These are phyloP conservation scores for Lipomyces sp. DNA, from an alignment of 805 yeast species.

Conservation along the genomic window DNA sequence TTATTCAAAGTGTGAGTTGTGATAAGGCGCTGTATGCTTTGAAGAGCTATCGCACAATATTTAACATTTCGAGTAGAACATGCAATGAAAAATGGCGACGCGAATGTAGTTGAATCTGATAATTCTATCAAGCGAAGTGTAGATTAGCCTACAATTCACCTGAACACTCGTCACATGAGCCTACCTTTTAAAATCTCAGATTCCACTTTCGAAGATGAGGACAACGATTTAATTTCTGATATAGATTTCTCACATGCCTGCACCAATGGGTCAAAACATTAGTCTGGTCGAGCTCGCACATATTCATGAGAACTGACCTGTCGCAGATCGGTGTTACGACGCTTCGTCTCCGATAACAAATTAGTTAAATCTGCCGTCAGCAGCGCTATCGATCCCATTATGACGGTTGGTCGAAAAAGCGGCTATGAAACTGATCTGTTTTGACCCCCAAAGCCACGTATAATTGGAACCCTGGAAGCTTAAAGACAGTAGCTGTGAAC, in stretches of 20 bases:
- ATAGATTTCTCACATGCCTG: conserved; percentile 42
- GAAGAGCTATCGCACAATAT: conserved; percentile 71
- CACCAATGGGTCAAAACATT: background rate
- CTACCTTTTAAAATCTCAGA: conserved; percentile 38
- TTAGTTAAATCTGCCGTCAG: conserved; percentile 62
- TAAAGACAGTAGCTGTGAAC: conserved; percentile 1
- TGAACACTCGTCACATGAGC: conserved; percentile 10
- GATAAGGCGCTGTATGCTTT: conserved; percentile 68
- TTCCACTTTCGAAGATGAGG: conserved; percentile 37
- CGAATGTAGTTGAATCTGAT: conserved; percentile 57
- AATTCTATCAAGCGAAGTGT: conserved; percentile 42
- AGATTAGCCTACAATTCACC: background rate
- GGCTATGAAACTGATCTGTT: background rate
- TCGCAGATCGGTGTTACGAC: conserved; percentile 71
- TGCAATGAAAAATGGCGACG: conserved; percentile 71
- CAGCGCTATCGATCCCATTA: conserved; percentile 55
- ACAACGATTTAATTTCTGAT: conserved; percentile 26
- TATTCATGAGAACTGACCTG: conserved; percentile 48
- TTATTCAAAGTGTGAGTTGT: conserved; percentile 59
- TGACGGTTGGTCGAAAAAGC: background rate
- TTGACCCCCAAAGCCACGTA: background rate
- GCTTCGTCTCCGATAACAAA: conserved; percentile 69
- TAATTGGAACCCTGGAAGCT: background rate
- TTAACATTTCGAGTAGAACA: conserved; percentile 78
- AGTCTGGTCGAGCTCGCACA: background rate